A percentile compares a stretch with the other conserved stretches of the same genome.
These are phyloP conservation scores for Sporothrix luriei DNA, from an alignment of 2,329 filamentous ascomycete species.

Conservation along the genomic window DNA sequence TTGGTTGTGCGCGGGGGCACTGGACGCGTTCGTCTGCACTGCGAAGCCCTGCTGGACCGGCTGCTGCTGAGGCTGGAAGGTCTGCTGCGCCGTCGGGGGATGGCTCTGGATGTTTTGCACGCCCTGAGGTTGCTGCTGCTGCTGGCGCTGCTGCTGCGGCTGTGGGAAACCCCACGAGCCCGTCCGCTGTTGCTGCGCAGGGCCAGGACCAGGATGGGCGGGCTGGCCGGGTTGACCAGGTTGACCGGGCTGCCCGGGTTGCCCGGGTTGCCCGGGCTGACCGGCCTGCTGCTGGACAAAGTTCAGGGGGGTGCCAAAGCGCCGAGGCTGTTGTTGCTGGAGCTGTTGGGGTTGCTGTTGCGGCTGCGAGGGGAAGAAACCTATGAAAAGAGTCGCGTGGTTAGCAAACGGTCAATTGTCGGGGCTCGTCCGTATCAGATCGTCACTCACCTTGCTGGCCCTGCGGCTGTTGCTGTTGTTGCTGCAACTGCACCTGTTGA, in stretches of 20 bases:
- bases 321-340: conserved; percentile 16
- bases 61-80: background rate
- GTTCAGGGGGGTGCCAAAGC: conserved; percentile 19
- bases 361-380: conserved; percentile 22
- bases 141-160: conserved; percentile 25
- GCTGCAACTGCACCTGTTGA: background rate
- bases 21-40: background rate
- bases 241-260: background rate
- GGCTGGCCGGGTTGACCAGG: background rate
- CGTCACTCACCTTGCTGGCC: conserved; percentile 20
- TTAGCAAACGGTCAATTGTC: background rate
- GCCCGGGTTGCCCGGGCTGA: background rate
- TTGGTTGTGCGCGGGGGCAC: background rate
- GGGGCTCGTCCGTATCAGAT: background rate
- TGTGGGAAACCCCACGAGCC: conserved; percentile 23
- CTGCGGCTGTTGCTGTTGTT: conserved; percentile 24
- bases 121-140: conserved; percentile 24
- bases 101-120: conserved; percentile 25
- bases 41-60: conserved; percentile 6
- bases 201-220: background rate
- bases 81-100: conserved; percentile 5
- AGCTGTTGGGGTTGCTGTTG: conserved; percentile 29
- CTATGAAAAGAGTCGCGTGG: background rate
- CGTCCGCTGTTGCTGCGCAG: background rate
- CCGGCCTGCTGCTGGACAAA: background rate